These are phyloP conservation scores for Trichaptum fuscoviolaceum DNA, from an alignment of 768 basidiomycete species.

Conservation along the genomic window DNA sequence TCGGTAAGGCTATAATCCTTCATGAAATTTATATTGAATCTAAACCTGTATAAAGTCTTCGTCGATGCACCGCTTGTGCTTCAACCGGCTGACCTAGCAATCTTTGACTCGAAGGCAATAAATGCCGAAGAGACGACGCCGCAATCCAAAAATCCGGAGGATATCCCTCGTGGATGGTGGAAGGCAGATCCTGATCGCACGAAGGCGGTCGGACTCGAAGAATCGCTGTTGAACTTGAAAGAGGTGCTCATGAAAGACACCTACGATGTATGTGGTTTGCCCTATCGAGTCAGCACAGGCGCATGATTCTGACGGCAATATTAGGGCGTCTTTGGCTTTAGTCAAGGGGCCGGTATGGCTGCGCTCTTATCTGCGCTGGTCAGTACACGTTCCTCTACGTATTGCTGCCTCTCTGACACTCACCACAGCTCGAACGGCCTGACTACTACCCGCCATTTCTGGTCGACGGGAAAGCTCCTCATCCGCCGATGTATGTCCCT, in stretches of 20 bases:
- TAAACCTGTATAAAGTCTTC: constrained; percentile 46
- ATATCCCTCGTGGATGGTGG: constrained; percentile 72
- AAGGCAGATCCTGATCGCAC: constrained; percentile 47
- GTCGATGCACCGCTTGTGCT: constrained; percentile 67
- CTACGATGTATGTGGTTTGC: constrained; percentile 53
- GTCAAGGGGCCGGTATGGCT: constrained; percentile 78
- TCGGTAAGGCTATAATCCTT: constrained; percentile 37
- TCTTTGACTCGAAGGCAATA: constrained; percentile 27
- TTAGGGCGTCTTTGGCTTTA: constrained; percentile 79
- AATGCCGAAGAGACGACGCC: constrained; percentile 34
- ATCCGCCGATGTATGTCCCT: constrained; percentile 64
- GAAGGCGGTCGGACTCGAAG: constrained; percentile 49
- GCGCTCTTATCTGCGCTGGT: constrained; percentile 67
- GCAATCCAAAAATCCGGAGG: constrained; percentile 40
- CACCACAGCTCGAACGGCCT: constrained; percentile 47
- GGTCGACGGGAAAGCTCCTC: constrained; percentile 56
- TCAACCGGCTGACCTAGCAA: constrained; percentile 54
- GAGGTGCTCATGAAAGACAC: constrained; percentile 51
- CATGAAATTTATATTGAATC: neutral
- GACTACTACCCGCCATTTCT: constrained; percentile 52
- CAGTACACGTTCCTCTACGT: constrained; percentile 20
- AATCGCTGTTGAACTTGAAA: constrained; percentile 47
- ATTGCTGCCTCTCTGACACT: constrained; percentile 3
- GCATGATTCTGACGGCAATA: neutral
- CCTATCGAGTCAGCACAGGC: neutral